A percentile compares a stretch with the other conserved stretches of the same genome.
Evolutionary conservation across 2,329 filamentous ascomycete genomes (phyloP).

Genomic region (Leptographium wingfieldii): DNA sequence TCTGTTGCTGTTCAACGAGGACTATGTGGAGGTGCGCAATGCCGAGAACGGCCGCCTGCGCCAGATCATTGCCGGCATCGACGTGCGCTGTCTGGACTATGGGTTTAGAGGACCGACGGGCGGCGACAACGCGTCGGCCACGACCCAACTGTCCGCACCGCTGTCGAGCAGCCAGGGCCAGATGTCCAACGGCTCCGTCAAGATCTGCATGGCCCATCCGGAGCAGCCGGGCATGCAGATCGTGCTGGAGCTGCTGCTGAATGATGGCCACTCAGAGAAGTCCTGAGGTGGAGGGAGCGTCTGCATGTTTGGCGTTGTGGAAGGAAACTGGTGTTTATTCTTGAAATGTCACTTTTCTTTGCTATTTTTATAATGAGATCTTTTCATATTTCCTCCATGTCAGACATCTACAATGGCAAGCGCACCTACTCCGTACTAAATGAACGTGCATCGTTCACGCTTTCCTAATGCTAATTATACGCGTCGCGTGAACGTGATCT

Average conservation of each 20-base stretch:
- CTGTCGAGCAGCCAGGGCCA: slow-evolving; percentile 14
- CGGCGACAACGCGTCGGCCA: slow-evolving; percentile 18
- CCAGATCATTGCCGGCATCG: slow-evolving; percentile 85
- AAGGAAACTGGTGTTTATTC: too few relatives aligned
- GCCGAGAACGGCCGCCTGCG: slow-evolving; percentile 87
- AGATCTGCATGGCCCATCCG: slow-evolving; percentile 91
- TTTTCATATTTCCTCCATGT: too few relatives aligned
- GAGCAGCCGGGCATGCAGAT: slow-evolving; percentile 75
- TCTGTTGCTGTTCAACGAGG: slow-evolving; percentile 83
- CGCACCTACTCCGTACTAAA: too few relatives aligned
- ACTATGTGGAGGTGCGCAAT: slow-evolving; percentile 95
- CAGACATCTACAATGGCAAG: too few relatives aligned
- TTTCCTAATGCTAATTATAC: neutral
- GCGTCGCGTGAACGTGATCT: neutral
- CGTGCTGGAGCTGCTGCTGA: slow-evolving; percentile 82
- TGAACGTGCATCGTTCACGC: too few relatives aligned
- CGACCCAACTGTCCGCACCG: slow-evolving; percentile 9
- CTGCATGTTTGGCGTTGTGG: too few relatives aligned
- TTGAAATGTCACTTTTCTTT: too few relatives aligned
- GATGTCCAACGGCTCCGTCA: slow-evolving; percentile 62
- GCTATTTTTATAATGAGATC: too few relatives aligned
- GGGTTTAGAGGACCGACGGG: slow-evolving; percentile 54
- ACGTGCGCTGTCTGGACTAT: slow-evolving; percentile 84
- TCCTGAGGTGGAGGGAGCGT: neutral
- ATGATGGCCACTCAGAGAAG: slow-evolving; percentile 61